Evolutionary conservation across 495 filamentous ascomycete species (phyloP).

Genomic region (Letharia columbiana): DNA sequence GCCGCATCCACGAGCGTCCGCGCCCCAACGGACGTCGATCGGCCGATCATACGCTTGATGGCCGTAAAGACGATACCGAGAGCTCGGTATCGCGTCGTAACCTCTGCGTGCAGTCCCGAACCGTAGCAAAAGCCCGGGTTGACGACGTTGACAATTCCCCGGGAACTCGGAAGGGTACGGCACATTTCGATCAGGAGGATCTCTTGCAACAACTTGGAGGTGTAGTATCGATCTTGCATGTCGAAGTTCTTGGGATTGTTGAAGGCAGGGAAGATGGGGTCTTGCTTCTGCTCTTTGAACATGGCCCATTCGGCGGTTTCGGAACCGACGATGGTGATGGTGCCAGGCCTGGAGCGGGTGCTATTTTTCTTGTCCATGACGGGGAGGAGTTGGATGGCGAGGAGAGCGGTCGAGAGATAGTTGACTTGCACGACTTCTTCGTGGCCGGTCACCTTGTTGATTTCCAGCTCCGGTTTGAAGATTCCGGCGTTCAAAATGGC

Average conservation of each 20-base stretch:
- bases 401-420: background rate
- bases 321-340: background rate
- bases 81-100: background rate
- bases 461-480: background rate
- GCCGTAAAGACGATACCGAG: background rate
- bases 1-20: background rate
- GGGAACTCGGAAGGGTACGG: background rate
- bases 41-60: background rate
- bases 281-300: background rate
- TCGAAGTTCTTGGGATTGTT: background rate
- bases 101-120: background rate
- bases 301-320: background rate
- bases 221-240: background rate
- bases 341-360: background rate
- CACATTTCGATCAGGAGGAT: background rate
- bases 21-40: slow-evolving; percentile 1
- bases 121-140: background rate
- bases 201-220: background rate
- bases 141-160: background rate
- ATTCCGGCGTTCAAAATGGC: background rate
- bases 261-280: background rate
- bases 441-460: background rate
- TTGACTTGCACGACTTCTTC: background rate
- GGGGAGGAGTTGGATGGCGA: background rate
- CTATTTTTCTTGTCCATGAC: background rate